Base-by-base conservation (phyloP, 2,329 filamentous ascomycete species). In the Nectriaceae sp. region DNA sequence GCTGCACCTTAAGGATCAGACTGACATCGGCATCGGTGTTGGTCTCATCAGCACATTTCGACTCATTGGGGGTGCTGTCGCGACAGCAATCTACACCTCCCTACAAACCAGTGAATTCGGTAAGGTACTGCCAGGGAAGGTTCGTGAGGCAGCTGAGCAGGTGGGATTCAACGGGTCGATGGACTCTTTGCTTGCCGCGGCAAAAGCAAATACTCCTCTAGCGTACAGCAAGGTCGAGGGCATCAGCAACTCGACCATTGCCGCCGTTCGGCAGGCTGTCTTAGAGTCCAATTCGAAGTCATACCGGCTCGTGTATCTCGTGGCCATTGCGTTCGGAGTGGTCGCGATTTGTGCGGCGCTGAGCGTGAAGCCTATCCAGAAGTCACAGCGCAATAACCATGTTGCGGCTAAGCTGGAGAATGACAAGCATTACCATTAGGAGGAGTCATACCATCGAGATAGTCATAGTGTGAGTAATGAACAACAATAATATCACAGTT, bases 1-100 rank as follows among this genome's bases (percentile, higher is more conserved):
- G 22, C 53, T 71, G 11, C 62, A 63, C n/a, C 53, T 71, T 3
- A 56, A 64, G 1, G 62, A 70, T 42, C 67, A 70, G 46, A 57
- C 47, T 3, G 67, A 70, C 45, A 69, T 70, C 29, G 67, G 67
- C 15, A 60, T 68, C 15, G 68, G 63, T 3, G 62, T 67, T 13
- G 67, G 67, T 5, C 53, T 70, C 6, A 61, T 62, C 18, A 61
- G 61, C 33, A 70, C 68, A 1, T 67, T 63, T 33, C 60, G 68
- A 6, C 57, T 70, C 2, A 60, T 70, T 20, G 64, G 64, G 15
- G 67, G 68, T 20, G 65, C 68, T 10, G 58, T 70, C 4, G 67
- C 68, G 11, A 67, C 62, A 2, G 66, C 65, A n/a, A 69, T 71
- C 44, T 71, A 66, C 57, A 67, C 63, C 2, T 61, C 61, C 11